Conservation (phyloP, 1,284 basidiomycete genomes). For the Cryptococcus hybrid region DNA sequence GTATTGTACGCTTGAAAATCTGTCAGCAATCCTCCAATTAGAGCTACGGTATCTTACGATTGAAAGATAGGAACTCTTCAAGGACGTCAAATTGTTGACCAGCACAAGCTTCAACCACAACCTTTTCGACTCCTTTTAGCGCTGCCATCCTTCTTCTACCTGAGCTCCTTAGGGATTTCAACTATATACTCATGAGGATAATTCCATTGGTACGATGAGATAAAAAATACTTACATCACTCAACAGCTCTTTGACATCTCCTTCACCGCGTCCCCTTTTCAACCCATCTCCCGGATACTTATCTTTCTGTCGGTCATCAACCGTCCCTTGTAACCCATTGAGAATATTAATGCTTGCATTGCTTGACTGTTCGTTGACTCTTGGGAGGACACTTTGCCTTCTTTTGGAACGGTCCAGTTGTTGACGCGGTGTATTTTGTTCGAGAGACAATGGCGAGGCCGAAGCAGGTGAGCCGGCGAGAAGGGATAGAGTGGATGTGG, state of each 20-base stretch:
- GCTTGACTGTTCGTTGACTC: slow-evolving; percentile 2
- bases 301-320: not conserved
- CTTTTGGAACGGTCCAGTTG: not conserved
- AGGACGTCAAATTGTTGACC: not conserved
- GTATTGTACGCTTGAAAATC: slow-evolving; percentile 26
- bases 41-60: slow-evolving; percentile 1
- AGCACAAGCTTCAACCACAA: slow-evolving; percentile 12
- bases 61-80: slow-evolving; percentile 1
- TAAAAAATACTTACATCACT: slow-evolving; percentile 24
- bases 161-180: slow-evolving; percentile 29
- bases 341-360: not conserved
- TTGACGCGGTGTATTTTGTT: too few relatives aligned
- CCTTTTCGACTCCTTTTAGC: slow-evolving; percentile 21
- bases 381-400: slow-evolving; percentile 1
- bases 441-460: not conserved
- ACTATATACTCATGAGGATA: slow-evolving; percentile 8
- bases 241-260: slow-evolving; percentile 23
- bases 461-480: slow-evolving; percentile 14
- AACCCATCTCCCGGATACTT: not conserved
- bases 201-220: not conserved
- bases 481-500: slow-evolving; percentile 30
- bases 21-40: not conserved
- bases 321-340: not conserved
- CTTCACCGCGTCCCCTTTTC: slow-evolving; percentile 4
- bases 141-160: slow-evolving; percentile 24